These are phyloP conservation scores for Oxytropis ochrocephala DNA, from an alignment of 306 rosid genomes.

Conservation along the genomic window DNA sequence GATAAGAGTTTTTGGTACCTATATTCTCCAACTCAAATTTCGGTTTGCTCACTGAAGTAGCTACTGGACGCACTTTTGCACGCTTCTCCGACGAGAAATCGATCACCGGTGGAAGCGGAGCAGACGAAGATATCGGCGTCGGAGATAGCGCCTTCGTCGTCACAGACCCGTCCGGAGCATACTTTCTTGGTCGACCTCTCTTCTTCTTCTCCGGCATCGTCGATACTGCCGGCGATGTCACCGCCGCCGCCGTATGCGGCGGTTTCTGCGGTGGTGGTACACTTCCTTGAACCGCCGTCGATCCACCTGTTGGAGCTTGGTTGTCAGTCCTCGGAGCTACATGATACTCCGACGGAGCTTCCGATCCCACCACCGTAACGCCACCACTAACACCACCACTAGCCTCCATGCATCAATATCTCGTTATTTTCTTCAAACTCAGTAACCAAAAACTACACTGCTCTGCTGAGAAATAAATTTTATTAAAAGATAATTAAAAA, in stretches of 20 bases:
- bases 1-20: conserved; percentile 38
- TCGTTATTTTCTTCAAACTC: conserved; percentile 25
- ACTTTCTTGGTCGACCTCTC: conserved; percentile 94
- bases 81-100: conserved; percentile 90
- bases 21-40: conserved; percentile 68
- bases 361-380: conserved; percentile 97
- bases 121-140: conserved; percentile 85
- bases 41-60: conserved; percentile 70
- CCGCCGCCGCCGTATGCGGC: conserved; percentile 21
- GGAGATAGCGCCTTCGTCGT: conserved; percentile 69
- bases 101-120: conserved; percentile 82
- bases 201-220: conserved; percentile 67
- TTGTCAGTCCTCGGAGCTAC: conserved; percentile 80
- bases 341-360: conserved; percentile 91
- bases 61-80: conserved; percentile 65
- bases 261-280: background rate
- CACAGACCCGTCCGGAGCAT: conserved; percentile 81
- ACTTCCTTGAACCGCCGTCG: conserved; percentile 25
- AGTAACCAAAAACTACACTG: background rate
- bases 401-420: conserved; percentile 55
- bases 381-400: conserved; percentile 76
- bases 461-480: background rate
- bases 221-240: background rate
- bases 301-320: conserved; percentile 48
- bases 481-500: background rate